Base-by-base conservation (phyloP, 2,329 filamentous ascomycete genomes). In the Bertia moriformis region DNA sequence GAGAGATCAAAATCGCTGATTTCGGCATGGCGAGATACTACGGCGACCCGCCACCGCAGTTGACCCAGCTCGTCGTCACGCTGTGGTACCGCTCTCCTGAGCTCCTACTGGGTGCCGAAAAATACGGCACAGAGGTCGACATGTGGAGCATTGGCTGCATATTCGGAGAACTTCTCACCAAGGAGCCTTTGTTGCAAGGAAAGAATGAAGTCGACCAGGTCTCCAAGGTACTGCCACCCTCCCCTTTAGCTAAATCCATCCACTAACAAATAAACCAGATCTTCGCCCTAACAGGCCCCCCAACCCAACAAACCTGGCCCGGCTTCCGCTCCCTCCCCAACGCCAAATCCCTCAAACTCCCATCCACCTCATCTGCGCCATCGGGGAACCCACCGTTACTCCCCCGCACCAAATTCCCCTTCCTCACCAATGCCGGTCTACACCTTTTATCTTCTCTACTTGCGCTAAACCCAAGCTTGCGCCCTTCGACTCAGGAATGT, bases 121-220 rank as follows among this genome's bases (percentile, higher is more conserved):
- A 63, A 17, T 84, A 84, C 49, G 71, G 70, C 18, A 62, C 66
- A 0, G 68, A 71, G 38, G 64, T 84, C 42, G 79, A 84, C 51
- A 72, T 83, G 60, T 84, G 79, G 79, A 80, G 73, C 50, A 56
- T 84, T 4, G 79, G 79, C 2, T 84, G 79, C 52, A 80, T 85
- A 44, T 82, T 84, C 46, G 79, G 72, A n/a, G 80, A 85, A 51
- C 60, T 85, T 0, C 61, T 84, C 4, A 69, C 65, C 22, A 76
- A 74, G 46, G 67, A 76, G 19, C 77, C 80, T 0, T 46, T 84
- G 0, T 57, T 84, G 1, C 75, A 74, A 47, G 80, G 79, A 15
- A 80, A 78, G 49, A 83, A 82, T 51, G 80, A 84, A 57, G 77
- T 83, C 32, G 77, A 82, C 44, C 71, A 83, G 46, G 58, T 85